A percentile compares a stretch with the other conserved stretches of the same genome.
Conservation (phyloP, 208 protist genomes). For the Acanthamoeba quina region DNA sequence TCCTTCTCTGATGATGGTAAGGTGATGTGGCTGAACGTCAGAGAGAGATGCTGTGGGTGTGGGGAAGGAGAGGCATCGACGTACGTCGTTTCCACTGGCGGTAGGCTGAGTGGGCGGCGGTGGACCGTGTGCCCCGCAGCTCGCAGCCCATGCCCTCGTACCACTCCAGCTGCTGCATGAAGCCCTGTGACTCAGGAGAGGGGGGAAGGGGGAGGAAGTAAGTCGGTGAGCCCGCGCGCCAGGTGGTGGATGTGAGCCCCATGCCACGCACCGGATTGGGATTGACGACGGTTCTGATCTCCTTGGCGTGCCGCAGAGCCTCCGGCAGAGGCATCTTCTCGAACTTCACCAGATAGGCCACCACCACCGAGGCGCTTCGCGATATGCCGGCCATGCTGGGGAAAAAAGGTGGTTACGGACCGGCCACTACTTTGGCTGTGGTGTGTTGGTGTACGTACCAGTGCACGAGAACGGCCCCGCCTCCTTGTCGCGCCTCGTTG, state of each 20-base stretch:
- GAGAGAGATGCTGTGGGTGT: background rate
- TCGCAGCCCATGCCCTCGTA: constrained; percentile 19
- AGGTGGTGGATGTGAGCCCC: too few relatives aligned
- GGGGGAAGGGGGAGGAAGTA: too few relatives aligned
- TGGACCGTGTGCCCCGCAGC: background rate
- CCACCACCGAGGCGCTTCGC: background rate
- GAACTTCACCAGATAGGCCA: constrained; percentile 10
- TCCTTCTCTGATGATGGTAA: background rate
- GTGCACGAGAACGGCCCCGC: background rate
- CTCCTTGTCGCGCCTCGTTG: background rate
- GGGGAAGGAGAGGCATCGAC: background rate
- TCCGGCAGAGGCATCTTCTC: constrained; percentile 16
- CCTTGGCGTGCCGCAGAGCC: background rate
- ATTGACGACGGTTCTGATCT: background rate
- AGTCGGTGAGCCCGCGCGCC: too few relatives aligned
- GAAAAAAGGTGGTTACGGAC: background rate
- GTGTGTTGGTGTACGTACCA: background rate
- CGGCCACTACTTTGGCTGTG: background rate
- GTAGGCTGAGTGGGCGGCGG: background rate
- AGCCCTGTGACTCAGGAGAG: too few relatives aligned
- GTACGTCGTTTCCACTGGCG: constrained; percentile 46
- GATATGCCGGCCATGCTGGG: constrained; percentile 8
- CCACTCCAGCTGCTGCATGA: constrained; percentile 21
- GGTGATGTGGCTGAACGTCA: too few relatives aligned
- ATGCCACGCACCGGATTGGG: background rate